Base-by-base conservation (phyloP, 2,329 filamentous ascomycete genomes). In the Ceratocystis diversiconidia region DNA sequence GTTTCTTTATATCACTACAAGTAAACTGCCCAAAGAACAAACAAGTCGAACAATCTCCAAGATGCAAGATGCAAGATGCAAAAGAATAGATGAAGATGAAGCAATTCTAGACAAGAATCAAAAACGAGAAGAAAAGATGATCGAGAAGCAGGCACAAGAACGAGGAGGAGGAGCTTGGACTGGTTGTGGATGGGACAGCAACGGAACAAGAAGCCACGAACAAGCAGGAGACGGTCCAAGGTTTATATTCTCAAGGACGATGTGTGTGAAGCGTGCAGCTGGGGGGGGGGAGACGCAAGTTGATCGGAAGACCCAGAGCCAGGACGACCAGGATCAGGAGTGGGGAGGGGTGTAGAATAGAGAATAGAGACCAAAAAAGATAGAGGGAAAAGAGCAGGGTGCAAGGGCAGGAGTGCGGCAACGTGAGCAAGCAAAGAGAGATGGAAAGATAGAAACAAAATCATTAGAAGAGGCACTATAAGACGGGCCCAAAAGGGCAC, bases 181-280 rank as follows among this genome's bases (percentile, higher is more conserved):
- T 63, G 61, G 41, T 63, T 66, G 36, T 12, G 60, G 65, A 66
- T 62, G 52, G 36, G 62, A 57, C 46, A 57, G 25, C 19, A 43
- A 65, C 46, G 46, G 55, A 48, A 65, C 64, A 65, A 60, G 44
- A 62, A 62, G 61, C 61, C 43, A 62, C 19, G 41, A 41, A 41
- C 46, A 32, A 44, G 25, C 61, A 44, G 61, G 61, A 62, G 65
- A 66, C 30, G 41, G 65, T 61, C 65, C 50, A 66, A 52, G 65
- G 65, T 62, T 66, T 66, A 62, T 66, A 66, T 66, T 66, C 62
- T 66, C 63, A 57, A 32, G 10, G 62, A 57, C 52, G 52, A 57
- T 30, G 52, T 32, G 52, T 30, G 52, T 57, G 22, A 57, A 57
- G 52, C 10, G 36, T 41, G 36, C 10, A 41, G 36, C 36, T 41